A percentile compares a stretch with the other conserved stretches of the same genome.
These are phyloP conservation scores for Datura wrightii DNA, from an alignment of 257 asterid genomes.

Conservation along the genomic window DNA sequence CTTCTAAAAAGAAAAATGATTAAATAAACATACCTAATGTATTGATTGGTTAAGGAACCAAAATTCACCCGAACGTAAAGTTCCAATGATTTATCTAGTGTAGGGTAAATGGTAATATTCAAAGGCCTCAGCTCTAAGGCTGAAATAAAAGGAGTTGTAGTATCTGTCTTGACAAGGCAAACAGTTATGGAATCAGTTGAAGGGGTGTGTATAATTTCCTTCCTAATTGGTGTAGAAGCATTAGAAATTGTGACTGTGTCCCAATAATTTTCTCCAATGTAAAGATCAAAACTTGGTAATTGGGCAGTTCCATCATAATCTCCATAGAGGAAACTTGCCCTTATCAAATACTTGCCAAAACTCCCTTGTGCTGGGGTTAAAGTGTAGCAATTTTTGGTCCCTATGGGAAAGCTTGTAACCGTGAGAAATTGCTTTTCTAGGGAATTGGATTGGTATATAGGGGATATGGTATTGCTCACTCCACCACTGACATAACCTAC, in stretches of 20 bases:
- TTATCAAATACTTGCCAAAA: slow-evolving; percentile 34
- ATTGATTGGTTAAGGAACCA: not conserved
- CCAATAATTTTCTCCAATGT: slow-evolving; percentile 37
- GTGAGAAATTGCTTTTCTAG: not conserved
- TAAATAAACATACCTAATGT: slow-evolving; percentile 14
- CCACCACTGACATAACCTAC: slow-evolving; percentile 32
- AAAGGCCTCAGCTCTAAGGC: slow-evolving; percentile 37
- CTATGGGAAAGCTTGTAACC: slow-evolving; percentile 41
- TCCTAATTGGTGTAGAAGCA: not conserved
- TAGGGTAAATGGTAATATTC: slow-evolving; percentile 15
- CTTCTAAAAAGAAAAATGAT: not conserved
- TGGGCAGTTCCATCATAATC: slow-evolving; percentile 32
- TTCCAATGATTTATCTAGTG: slow-evolving; percentile 6
- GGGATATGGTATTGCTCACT: slow-evolving; percentile 4
- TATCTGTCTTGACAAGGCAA: slow-evolving; percentile 35
- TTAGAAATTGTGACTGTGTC: slow-evolving; percentile 10
- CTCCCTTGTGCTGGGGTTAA: slow-evolving; percentile 34
- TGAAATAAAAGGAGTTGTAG: slow-evolving; percentile 37
- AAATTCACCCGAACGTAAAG: not conserved
- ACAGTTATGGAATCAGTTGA: slow-evolving; percentile 21
- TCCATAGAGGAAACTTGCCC: slow-evolving; percentile 39
- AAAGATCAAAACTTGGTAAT: slow-evolving; percentile 32
- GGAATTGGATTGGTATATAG: not conserved
- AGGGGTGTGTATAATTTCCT: slow-evolving; percentile 30
- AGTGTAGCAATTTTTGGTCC: slow-evolving; percentile 40